Percentiles rank a stretch among this genome's conserved stretches.
Evolutionary conservation across 2,329 filamentous ascomycete genomes (phyloP).

Genomic region (Fusarium praegraminearum): DNA sequence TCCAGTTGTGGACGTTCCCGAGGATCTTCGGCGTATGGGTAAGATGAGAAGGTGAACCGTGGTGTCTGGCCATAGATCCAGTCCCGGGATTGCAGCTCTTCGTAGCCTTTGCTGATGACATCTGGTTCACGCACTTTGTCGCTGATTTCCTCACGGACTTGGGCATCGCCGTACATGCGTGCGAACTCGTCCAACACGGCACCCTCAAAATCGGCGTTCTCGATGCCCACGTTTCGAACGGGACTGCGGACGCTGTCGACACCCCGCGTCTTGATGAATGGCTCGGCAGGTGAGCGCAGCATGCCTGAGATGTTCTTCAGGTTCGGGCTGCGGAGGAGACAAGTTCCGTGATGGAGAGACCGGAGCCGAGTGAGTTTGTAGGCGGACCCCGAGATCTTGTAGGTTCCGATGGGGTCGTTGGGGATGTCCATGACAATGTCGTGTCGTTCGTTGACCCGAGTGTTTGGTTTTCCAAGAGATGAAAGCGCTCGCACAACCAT

Average conservation of each 20-base stretch:
- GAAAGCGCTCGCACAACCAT: slow-evolving; percentile 91
- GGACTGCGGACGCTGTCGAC: slow-evolving; percentile 92
- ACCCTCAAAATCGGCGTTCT: slow-evolving; percentile 59
- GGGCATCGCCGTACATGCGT: slow-evolving; percentile 69
- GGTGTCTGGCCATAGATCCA: slow-evolving; percentile 92
- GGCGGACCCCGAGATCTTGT: slow-evolving; percentile 93
- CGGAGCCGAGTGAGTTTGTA: slow-evolving; percentile 89
- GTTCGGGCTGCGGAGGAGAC: slow-evolving; percentile 82
- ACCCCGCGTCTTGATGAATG: slow-evolving; percentile 82
- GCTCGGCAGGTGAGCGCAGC: slow-evolving; percentile 81
- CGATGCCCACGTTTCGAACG: slow-evolving; percentile 80
- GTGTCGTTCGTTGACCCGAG: slow-evolving; percentile 87
- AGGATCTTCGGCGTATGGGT: slow-evolving; percentile 69
- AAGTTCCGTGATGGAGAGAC: slow-evolving; percentile 93
- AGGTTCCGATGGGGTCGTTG: slow-evolving; percentile 52
- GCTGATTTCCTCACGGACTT: slow-evolving; percentile 59
- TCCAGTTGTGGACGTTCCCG: slow-evolving; percentile 65
- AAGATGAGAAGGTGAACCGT: slow-evolving; percentile 78
- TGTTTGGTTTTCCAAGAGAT: slow-evolving; percentile 66
- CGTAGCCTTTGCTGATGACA: slow-evolving; percentile 58
- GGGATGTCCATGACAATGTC: slow-evolving; percentile 82
- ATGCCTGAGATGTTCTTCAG: slow-evolving; percentile 75
- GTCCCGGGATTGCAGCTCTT: slow-evolving; percentile 64
- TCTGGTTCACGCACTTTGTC: slow-evolving; percentile 61
- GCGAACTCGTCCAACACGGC: slow-evolving; percentile 75